A percentile compares a stretch with the other conserved stretches of the same genome.
Conservation (phyloP, 352 stramenopile genomes). For the Globisporangium ultimum region DNA sequence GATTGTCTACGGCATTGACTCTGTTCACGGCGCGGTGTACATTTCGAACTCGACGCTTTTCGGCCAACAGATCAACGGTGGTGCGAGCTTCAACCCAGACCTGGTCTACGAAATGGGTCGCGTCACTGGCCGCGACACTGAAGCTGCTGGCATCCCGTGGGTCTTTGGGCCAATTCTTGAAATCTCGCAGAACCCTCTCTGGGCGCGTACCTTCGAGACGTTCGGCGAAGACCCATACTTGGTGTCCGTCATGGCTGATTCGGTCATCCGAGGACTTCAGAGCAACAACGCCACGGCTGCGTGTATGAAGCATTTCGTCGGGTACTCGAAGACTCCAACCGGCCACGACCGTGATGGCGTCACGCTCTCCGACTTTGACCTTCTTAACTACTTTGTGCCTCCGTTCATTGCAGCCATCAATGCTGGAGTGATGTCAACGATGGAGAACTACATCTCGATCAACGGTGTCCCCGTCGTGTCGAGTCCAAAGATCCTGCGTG, state of each 20-base stretch:
- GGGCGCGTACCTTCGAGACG: conserved; percentile 85
- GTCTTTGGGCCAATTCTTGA: too few relatives aligned
- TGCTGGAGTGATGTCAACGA: conserved; percentile 65
- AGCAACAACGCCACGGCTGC: conserved; percentile 41
- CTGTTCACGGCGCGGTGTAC: conserved; percentile 52
- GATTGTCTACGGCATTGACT: conserved; percentile 88
- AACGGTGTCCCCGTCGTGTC: conserved; percentile 89
- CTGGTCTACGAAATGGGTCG: too few relatives aligned
- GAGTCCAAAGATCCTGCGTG: conserved; percentile 69
- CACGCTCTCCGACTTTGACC: conserved; percentile 64
- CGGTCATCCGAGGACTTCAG: conserved; percentile 83
- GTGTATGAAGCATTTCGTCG: conserved; percentile 85
- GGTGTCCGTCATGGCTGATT: conserved; percentile 72
- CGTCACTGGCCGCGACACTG: too few relatives aligned
- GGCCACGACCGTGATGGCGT: conserved; percentile 83
- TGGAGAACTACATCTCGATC: conserved; percentile 93
- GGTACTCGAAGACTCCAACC: conserved; percentile 76
- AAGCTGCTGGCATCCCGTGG: too few relatives aligned
- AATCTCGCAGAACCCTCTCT: too few relatives aligned
- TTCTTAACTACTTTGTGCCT: conserved; percentile 85
- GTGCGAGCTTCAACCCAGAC: too few relatives aligned
- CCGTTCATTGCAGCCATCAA: conserved; percentile 75
- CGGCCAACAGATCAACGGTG: too few relatives aligned
- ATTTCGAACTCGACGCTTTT: too few relatives aligned
- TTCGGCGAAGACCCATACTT: conserved; percentile 92